phyloP scores from a whole-genome alignment of 2,329 filamentous ascomycete genomes.

The Hymenoscyphus linearis region DNA sequence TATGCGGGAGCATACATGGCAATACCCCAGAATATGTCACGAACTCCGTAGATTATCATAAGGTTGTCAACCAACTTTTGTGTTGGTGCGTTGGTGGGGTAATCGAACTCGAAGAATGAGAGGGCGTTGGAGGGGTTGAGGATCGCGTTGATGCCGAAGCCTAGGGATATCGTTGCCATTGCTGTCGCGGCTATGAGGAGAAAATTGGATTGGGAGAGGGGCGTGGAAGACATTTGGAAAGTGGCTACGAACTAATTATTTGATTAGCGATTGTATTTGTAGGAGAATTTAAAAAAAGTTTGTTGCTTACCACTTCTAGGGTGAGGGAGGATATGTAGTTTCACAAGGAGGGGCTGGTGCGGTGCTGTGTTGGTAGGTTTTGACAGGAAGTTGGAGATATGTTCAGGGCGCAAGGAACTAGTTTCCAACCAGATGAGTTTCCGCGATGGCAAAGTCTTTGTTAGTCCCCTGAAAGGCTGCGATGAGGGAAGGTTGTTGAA shows the following conservation, averaged over 20 bases:
- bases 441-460: too few relatives aligned
- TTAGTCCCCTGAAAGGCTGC: too few relatives aligned
- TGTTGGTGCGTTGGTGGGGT: conserved; percentile 27
- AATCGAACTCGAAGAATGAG: conserved; percentile 35
- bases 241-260: background rate
- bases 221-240: background rate
- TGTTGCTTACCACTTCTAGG: background rate
- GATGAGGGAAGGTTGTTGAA: too few relatives aligned
- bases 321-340: background rate
- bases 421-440: too few relatives aligned
- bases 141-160: conserved; percentile 38
- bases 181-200: conserved; percentile 6
- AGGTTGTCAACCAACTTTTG: conserved; percentile 39
- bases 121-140: conserved; percentile 26
- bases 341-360: too few relatives aligned
- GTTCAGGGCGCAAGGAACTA: too few relatives aligned
- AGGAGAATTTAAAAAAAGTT: background rate
- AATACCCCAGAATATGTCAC: conserved; percentile 45
- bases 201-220: conserved; percentile 5
- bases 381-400: too few relatives aligned
- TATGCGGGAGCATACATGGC: conserved; percentile 35
- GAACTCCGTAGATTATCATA: conserved; percentile 42
- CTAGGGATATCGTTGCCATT: conserved; percentile 21
- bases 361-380: too few relatives aligned
- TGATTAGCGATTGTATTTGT: background rate